These are phyloP conservation scores for Aspergillus neoniger DNA, from an alignment of 2,329 filamentous ascomycete species.

Conservation along the genomic window DNA sequence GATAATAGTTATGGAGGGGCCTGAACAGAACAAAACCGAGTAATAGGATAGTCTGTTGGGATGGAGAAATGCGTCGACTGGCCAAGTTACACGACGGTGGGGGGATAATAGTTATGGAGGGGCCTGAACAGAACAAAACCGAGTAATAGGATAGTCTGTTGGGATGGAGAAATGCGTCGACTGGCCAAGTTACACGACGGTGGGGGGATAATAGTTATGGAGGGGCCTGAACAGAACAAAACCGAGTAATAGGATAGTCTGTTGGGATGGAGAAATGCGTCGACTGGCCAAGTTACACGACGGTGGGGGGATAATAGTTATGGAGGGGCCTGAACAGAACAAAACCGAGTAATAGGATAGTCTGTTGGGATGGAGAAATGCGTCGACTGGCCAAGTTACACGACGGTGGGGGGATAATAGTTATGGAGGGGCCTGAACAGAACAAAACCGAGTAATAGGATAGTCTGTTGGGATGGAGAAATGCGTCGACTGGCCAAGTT, in stretches of 20 bases:
- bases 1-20: not conserved
- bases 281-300: not conserved
- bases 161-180: not conserved
- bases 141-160: not conserved
- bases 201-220: not conserved
- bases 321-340: not conserved
- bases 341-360: not conserved
- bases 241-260: not conserved
- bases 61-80: not conserved
- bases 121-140: not conserved
- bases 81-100: not conserved
- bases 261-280: not conserved
- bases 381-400: not conserved
- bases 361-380: not conserved
- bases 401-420: not conserved
- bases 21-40: not conserved
- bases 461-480: too few species aligned
- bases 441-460: not conserved
- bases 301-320: not conserved
- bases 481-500: not conserved
- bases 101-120: not conserved
- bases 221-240: not conserved
- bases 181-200: not conserved
- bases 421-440: not conserved
- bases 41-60: not conserved